phyloP scores from a whole-genome alignment of 108 stramenopile genomes.

The Fragilaria crotonensis region DNA sequence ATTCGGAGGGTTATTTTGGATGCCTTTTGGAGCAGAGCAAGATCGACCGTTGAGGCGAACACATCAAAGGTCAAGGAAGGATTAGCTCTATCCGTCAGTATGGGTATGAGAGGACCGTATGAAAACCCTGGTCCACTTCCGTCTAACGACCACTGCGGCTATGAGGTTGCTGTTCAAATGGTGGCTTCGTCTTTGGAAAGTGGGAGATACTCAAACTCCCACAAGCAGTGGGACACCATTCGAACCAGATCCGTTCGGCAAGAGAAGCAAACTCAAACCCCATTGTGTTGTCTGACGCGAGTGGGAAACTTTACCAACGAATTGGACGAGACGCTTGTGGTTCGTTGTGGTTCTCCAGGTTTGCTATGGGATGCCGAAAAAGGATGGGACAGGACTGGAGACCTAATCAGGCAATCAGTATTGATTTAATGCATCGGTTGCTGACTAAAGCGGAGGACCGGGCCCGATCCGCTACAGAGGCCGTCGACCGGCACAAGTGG shows the following conservation, averaged over 20 bases:
- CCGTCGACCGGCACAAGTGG: background rate
- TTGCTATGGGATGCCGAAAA: background rate
- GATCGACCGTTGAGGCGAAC: constrained; percentile 21
- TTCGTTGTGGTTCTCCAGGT: background rate
- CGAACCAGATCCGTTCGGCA: constrained; percentile 2
- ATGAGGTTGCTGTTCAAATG: constrained; percentile 25
- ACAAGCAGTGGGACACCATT: constrained; percentile 21
- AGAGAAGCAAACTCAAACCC: background rate
- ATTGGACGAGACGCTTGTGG: too few species aligned
- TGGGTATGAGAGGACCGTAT: background rate
- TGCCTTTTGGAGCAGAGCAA: constrained; percentile 34
- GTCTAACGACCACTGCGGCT: constrained; percentile 16
- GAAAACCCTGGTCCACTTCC: constrained; percentile 5
- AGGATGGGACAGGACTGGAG: constrained; percentile 1
- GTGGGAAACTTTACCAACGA: background rate
- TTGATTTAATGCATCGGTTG: background rate
- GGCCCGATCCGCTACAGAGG: background rate
- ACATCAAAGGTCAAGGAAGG: background rate
- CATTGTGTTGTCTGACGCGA: background rate
- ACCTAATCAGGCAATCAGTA: background rate
- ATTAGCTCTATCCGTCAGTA: background rate
- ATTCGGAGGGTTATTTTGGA: constrained; percentile 40
- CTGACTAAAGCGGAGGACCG: background rate
- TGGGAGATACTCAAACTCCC: constrained; percentile 8
- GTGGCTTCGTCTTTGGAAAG: constrained; percentile 8